Evolutionary conservation across 345 rosid species (phyloP), one percentile per base, ranked within the genome.

Genomic region (Noccaea caerulescens): DNA sequence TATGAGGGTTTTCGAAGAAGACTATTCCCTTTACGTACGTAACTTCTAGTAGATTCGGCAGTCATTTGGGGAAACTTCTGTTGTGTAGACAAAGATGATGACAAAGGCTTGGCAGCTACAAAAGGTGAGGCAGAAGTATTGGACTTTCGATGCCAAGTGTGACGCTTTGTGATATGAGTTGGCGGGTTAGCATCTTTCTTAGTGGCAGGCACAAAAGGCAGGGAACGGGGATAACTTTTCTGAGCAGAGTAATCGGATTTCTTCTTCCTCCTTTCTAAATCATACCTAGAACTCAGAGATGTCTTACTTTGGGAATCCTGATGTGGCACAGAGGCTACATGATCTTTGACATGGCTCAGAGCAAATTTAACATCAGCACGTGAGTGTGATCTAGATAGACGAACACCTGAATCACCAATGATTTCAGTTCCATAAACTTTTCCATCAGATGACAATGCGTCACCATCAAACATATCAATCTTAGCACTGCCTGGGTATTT

Each of bases 1-100:
- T 76, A 51, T 3, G 66, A 65, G 37, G 93, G 79, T 69, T 88
- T 84, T 73, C 98, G 86, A 58, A 91, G 93, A 80, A 94, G 93
- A 78, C 97, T 91, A 79, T 88, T 94, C 59, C 98, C 97, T 81
- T 94, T 94, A 52, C 98, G 92, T 72, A 94, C 71, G 50, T 94
- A 94, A 58, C 84, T 81, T 72, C 59, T 52, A 49, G 68, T 78
- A 56, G 54, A 46, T 68, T 73, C 75, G 13, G 81, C 61, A 47
- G 60, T 70, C 47, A 66, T 81, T 50, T 66, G 80, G 1, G 83
- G 75, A 50, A 73, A 33, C 58, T 75, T 87, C 72, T 65, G 77
- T 68, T 68, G 86, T 9, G 72, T 57, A 77, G 84, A 77, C 79
- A 75, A 66, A 67, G 64, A 68, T 25, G 65, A 75, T 23, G 72